Percentiles rank a stretch among this genome's conserved stretches.
Conservation (phyloP, 257 asterid genomes). For the Vinca minor region DNA sequence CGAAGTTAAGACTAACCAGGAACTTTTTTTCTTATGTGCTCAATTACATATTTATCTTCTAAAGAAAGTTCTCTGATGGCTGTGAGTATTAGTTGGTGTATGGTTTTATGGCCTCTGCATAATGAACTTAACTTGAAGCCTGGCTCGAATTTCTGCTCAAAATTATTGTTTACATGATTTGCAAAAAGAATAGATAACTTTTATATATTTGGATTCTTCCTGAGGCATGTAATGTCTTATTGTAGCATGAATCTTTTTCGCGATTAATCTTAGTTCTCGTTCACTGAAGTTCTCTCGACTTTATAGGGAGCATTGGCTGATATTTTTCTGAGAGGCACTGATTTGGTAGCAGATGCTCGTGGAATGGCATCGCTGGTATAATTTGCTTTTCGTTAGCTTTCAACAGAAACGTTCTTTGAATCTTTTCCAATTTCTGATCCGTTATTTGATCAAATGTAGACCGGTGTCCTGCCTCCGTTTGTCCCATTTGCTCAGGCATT, state of each 20-base stretch:
- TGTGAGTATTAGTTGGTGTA: background rate
- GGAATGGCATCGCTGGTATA: constrained; percentile 86
- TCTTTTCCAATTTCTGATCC: background rate
- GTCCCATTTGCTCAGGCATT: constrained; percentile 96
- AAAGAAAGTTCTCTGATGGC: background rate
- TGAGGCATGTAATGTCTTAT: background rate
- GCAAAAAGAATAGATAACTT: background rate
- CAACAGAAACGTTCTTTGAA: background rate
- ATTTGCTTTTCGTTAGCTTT: background rate
- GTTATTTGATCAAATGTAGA: constrained; percentile 26
- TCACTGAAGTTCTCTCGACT: background rate
- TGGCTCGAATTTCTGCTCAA: background rate
- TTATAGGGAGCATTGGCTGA: constrained; percentile 82
- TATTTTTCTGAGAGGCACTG: constrained; percentile 57
- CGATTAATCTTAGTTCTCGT: background rate
- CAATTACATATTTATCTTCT: background rate
- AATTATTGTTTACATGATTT: background rate
- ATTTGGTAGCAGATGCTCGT: constrained; percentile 58
- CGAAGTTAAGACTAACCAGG: background rate
- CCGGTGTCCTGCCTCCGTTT: constrained; percentile 85
- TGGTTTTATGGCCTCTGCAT: background rate
- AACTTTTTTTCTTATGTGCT: background rate
- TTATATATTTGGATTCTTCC: background rate
- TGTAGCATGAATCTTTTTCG: background rate
- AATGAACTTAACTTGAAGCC: background rate